A percentile compares a stretch with the other conserved stretches of the same genome.
These are phyloP conservation scores for Hypomontagnella submonticulosa DNA, from an alignment of 495 filamentous ascomycete genomes.

Conservation along the genomic window DNA sequence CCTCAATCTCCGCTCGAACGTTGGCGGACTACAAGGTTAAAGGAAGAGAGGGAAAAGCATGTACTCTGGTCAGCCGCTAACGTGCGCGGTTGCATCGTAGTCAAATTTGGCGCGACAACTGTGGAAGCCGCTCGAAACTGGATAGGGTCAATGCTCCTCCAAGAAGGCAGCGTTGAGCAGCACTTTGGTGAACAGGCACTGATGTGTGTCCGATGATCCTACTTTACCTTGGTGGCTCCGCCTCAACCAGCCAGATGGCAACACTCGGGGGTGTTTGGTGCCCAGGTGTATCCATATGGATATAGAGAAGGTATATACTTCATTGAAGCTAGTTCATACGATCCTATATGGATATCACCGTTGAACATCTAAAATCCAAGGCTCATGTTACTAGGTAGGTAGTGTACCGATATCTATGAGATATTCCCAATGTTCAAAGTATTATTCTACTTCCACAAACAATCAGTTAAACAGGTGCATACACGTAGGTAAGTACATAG, in stretches of 20 bases:
- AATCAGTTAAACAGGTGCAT: too few relatives aligned
- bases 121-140: conserved; percentile 63
- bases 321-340: too few relatives aligned
- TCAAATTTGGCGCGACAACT: conserved; percentile 77
- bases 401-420: too few relatives aligned
- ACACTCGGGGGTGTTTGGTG: too few relatives aligned
- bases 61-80: conserved; percentile 88
- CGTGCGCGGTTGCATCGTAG: conserved; percentile 83
- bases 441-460: too few relatives aligned
- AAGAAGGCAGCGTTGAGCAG: conserved; percentile 60
- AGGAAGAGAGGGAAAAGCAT: conserved; percentile 65
- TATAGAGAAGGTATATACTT: neutral
- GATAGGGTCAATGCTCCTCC: conserved; percentile 62
- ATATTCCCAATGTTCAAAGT: too few relatives aligned
- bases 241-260: too few relatives aligned
- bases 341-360: too few relatives aligned
- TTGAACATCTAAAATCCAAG: too few relatives aligned
- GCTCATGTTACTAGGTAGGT: too few relatives aligned
- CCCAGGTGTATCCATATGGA: neutral
- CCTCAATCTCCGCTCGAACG: conserved; percentile 51
- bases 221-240: too few relatives aligned
- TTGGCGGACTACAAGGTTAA: conserved; percentile 57
- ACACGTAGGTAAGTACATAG: too few relatives aligned
- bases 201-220: conserved; percentile 60
- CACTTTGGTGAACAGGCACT: conserved; percentile 63